Conservation (phyloP, 805 yeast genomes). For the Pichia kluyveri region DNA sequence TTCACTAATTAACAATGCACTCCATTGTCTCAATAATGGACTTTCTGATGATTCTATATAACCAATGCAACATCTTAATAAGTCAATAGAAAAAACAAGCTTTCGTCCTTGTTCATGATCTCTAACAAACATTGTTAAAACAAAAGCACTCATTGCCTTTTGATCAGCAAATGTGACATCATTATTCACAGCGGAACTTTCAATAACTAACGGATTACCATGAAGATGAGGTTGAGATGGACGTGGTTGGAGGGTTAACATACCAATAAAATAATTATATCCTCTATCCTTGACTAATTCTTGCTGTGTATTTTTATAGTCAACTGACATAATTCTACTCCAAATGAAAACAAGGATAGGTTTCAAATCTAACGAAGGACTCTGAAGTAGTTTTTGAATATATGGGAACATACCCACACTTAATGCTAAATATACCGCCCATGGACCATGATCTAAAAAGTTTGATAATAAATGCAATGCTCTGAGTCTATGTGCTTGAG, state of each 20-base stretch:
- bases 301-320: conserved; percentile 79
- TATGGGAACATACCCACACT: conserved; percentile 96
- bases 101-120: conserved; percentile 76
- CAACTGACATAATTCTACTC: conserved; percentile 97
- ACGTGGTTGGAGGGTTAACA: conserved; percentile 41
- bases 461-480: conserved; percentile 78
- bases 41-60: conserved; percentile 68
- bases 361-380: conserved; percentile 91
- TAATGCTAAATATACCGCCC: conserved; percentile 91
- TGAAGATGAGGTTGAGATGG: conserved; percentile 14
- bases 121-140: conserved; percentile 73
- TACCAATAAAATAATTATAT: conserved; percentile 74
- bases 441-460: conserved; percentile 89
- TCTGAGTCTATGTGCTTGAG: conserved; percentile 88
- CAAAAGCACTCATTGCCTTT: conserved; percentile 92
- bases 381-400: conserved; percentile 78
- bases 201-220: conserved; percentile 18
- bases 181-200: conserved; percentile 30
- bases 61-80: conserved; percentile 55
- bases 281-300: conserved; percentile 90
- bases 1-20: conserved; percentile 68
- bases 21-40: conserved; percentile 90
- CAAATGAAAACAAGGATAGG: conserved; percentile 93
- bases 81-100: conserved; percentile 64
- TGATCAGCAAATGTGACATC: conserved; percentile 56